Conservation (phyloP, 2,329 filamentous ascomycete species). For the Venturia effusa region DNA sequence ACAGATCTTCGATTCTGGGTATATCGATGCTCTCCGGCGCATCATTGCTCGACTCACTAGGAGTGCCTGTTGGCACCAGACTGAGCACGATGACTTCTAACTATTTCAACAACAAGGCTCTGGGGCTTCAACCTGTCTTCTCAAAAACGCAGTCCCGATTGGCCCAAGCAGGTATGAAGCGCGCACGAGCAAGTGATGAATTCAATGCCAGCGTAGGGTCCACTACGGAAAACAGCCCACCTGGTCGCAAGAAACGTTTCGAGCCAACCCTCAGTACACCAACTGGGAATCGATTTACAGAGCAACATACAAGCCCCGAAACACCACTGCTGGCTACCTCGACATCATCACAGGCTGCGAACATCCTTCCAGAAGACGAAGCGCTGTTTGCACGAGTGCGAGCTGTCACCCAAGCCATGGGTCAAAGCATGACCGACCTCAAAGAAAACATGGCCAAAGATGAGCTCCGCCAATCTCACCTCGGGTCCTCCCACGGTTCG, state of each 20-base stretch:
- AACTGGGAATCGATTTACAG: background rate
- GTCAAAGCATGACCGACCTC: slow-evolving; percentile 1
- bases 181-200: background rate
- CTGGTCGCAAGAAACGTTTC: slow-evolving; percentile 6
- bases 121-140: background rate
- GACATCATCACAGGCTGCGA: background rate
- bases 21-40: slow-evolving; percentile 1
- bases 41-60: background rate
- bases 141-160: background rate
- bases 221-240: background rate
- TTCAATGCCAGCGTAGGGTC: background rate
- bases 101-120: slow-evolving; percentile 10
- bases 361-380: slow-evolving; percentile 7
- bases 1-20: background rate
- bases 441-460: slow-evolving; percentile 1
- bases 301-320: background rate
- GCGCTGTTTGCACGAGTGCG: background rate
- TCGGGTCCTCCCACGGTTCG: background rate
- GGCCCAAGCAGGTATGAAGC: background rate
- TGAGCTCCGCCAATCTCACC: background rate
- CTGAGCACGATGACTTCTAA: slow-evolving; percentile 4
- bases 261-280: background rate
- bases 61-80: background rate
- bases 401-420: background rate
- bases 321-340: background rate